Percentiles rank a stretch among this genome's conserved stretches.
phyloP scores from a whole-genome alignment of 164 flowering plant species.

The Pachysandra terminalis region DNA sequence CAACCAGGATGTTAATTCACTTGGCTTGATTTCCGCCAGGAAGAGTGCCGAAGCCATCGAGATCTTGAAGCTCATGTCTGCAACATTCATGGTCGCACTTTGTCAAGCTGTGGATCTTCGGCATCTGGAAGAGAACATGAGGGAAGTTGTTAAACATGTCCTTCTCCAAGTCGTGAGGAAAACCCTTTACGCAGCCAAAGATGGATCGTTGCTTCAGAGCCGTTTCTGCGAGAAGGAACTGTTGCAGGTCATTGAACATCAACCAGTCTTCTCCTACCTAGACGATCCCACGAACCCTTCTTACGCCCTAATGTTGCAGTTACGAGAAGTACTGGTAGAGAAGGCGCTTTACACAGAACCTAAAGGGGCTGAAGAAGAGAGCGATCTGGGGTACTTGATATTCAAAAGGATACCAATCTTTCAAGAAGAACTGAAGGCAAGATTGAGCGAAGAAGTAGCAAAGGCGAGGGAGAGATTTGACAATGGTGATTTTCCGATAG shows the following conservation, averaged over 20 bases:
- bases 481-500: constrained; percentile 27
- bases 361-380: background rate
- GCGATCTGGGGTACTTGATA: constrained; percentile 20
- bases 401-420: constrained; percentile 44
- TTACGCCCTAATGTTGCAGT: constrained; percentile 31
- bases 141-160: constrained; percentile 29
- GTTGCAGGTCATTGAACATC: constrained; percentile 37
- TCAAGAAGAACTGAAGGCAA: constrained; percentile 31
- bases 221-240: constrained; percentile 54
- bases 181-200: constrained; percentile 34
- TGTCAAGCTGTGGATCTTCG: constrained; percentile 54
- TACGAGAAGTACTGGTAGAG: constrained; percentile 38
- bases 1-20: constrained; percentile 47
- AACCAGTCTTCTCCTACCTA: constrained; percentile 40
- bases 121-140: constrained; percentile 52
- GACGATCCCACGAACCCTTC: constrained; percentile 45
- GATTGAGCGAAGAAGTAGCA: constrained; percentile 22
- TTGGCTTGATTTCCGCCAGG: constrained; percentile 47
- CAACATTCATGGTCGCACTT: constrained; percentile 48
- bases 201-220: constrained; percentile 34
- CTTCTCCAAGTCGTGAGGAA: constrained; percentile 33
- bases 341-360: constrained; percentile 22
- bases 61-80: constrained; percentile 46
- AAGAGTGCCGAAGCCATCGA: constrained; percentile 51
- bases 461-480: constrained; percentile 39